These are phyloP conservation scores for Populus euphratica DNA, from an alignment of 345 rosid species.

Conservation along the genomic window DNA sequence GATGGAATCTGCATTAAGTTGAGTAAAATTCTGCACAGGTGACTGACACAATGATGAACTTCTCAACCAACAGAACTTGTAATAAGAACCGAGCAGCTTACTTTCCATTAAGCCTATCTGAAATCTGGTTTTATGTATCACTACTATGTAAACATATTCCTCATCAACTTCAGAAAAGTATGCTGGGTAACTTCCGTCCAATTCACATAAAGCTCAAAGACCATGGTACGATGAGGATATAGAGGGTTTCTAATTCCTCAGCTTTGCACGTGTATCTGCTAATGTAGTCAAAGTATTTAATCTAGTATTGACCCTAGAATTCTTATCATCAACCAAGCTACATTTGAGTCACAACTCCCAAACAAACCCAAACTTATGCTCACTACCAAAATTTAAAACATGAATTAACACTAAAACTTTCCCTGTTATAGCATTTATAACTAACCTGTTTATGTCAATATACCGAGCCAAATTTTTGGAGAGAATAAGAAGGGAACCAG, in stretches of 20 bases:
- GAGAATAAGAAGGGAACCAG: constrained; percentile 62
- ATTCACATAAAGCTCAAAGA: not conserved
- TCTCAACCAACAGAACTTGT: not conserved
- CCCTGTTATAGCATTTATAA: not conserved
- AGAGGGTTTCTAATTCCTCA: not conserved
- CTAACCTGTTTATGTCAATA: constrained; percentile 85
- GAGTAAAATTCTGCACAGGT: not conserved
- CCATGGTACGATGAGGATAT: not conserved
- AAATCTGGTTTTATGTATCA: not conserved
- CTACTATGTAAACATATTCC: no score
- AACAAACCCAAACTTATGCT: not conserved
- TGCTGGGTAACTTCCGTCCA: not conserved
- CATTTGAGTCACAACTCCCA: not conserved
- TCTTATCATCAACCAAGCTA: not conserved
- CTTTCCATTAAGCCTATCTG: not conserved
- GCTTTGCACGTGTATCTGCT: not conserved
- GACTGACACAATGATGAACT: not conserved
- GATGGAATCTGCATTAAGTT: not conserved
- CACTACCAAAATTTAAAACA: not conserved
- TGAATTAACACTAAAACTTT: not conserved
- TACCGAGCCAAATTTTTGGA: constrained; percentile 81
- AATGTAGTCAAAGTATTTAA: not conserved
- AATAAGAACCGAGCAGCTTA: not conserved
- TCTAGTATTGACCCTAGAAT: not conserved
- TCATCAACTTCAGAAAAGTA: not conserved